Evolutionary conservation across 2,329 filamentous ascomycete species (phyloP), one percentile per base, ranked within the genome.

Genomic region (Alternaria atra): DNA sequence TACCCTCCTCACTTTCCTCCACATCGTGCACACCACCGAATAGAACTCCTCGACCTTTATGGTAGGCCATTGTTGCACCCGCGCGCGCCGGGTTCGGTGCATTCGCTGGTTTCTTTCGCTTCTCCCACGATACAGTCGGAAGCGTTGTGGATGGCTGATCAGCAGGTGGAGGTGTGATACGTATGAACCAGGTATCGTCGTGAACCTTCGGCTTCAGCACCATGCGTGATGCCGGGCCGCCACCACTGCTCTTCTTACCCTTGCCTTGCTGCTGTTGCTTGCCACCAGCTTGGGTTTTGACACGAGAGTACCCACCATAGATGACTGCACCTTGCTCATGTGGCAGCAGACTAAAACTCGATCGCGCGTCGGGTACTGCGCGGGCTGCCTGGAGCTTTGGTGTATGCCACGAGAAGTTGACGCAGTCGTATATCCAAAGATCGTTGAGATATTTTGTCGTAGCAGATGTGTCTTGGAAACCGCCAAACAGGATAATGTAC

Each of bases 1-100:
- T 97, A 4, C 92, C 93, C 77, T 99, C 95, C 76, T 97, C 94
- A 66, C 88, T 94, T 75, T 94, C 87, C 77, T 97, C 93, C 0
- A 96, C 91, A 69, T 97, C 94, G 72, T 97, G 93, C 4, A 99
- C 95, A 53, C 95, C 95, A 44, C 95, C 95, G 76, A 98, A 98
- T 72, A 93, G 81, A 58, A 99, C 94, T 1, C 95, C 95, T 62
- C 95, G 89, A 0, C 94, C 94, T 79, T 94, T 95, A 81, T 99
- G 95, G 77, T 90, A 92, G 0, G 93, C 88, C 94, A 98, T 98
- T 2, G 94, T 98, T 1, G 93, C 89, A 32, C 95, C 95, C 3
- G 93, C 94, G 23, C 95, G 88, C 12, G 90, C 80, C 5, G 95
- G 95, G 65, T 89, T 91, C 0, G 95, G 95, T 7, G 91, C 83